These are phyloP conservation scores for Mucor racemosus DNA, from an alignment of 371 early-diverging fungal genomes.

Conservation along the genomic window DNA sequence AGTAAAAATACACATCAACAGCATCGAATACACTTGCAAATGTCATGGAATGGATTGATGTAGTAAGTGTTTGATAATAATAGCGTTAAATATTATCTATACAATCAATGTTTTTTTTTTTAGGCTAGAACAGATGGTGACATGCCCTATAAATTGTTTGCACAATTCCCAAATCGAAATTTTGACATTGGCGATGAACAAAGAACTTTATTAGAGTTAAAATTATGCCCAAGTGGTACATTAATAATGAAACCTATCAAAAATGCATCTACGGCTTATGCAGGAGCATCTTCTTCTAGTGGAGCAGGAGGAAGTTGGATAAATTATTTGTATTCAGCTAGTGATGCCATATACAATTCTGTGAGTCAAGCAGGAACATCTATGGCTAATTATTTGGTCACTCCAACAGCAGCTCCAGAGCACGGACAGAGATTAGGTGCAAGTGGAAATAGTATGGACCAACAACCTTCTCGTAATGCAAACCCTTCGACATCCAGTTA, in stretches of 20 bases:
- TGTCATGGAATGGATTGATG: conserved; percentile 46
- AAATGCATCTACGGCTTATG: conserved; percentile 38
- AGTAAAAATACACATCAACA: neutral
- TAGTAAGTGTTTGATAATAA: conserved; percentile 12
- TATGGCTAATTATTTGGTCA: conserved; percentile 28
- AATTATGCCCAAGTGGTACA: conserved; percentile 58
- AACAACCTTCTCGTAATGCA: neutral
- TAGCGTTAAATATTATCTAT: neutral
- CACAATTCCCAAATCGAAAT: conserved; percentile 48
- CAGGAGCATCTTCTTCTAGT: neutral
- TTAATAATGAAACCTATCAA: conserved; percentile 54
- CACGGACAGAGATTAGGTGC: conserved; percentile 15
- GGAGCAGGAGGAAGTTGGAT: conserved; percentile 16
- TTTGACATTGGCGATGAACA: conserved; percentile 51
- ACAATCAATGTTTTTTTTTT: neutral
- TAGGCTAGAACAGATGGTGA: conserved; percentile 45
- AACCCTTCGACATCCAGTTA: neutral
- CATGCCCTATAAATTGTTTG: conserved; percentile 39
- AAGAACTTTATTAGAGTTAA: conserved; percentile 45
- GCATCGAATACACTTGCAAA: conserved; percentile 35
- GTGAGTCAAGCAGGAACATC: conserved; percentile 15
- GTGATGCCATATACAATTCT: conserved; percentile 31
- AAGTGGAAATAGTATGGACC: neutral
- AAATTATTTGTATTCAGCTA: conserved; percentile 21
- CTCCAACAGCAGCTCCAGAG: conserved; percentile 15